These are phyloP conservation scores for Pythium guiyangense DNA, from an alignment of 352 stramenopile genomes.

Conservation along the genomic window DNA sequence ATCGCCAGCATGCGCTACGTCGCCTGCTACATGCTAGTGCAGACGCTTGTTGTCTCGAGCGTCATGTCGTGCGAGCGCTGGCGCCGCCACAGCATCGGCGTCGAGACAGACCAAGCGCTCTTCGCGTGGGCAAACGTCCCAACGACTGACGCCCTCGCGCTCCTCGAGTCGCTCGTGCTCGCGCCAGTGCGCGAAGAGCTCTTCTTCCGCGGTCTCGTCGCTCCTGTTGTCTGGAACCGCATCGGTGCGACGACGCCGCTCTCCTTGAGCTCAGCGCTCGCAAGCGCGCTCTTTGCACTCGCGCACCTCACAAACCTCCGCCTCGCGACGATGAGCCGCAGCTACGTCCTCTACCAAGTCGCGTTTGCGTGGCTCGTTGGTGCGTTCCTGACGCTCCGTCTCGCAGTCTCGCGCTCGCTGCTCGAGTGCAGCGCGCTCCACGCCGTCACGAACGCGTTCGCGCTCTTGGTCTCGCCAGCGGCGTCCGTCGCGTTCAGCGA, in stretches of 20 bases:
- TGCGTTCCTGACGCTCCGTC: conserved; percentile 33
- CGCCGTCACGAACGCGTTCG: conserved; percentile 53
- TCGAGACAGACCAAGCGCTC: neutral
- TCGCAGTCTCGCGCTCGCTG: conserved; percentile 32
- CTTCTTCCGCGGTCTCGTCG: conserved; percentile 53
- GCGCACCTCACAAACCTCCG: conserved; percentile 42
- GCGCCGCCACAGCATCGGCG: neutral
- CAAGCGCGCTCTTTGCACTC: conserved; percentile 38
- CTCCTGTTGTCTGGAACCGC: conserved; percentile 45
- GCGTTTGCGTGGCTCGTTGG: conserved; percentile 41
- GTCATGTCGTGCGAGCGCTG: conserved; percentile 2
- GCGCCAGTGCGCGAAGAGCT: conserved; percentile 53
- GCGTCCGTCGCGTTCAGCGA: conserved; percentile 2
- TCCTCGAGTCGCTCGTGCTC: conserved; percentile 30
- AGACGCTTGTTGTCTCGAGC: neutral
- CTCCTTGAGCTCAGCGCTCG: conserved; percentile 21
- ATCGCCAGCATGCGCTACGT: neutral
- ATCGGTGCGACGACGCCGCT: conserved; percentile 11
- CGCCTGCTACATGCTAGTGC: neutral
- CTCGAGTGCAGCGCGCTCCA: conserved; percentile 56
- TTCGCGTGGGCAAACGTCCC: conserved; percentile 23
- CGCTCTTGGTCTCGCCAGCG: conserved; percentile 21
- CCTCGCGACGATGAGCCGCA: neutral
- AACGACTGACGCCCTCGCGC: conserved; percentile 2
- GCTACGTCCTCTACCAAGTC: conserved; percentile 38